Percentiles rank a stretch among this genome's conserved stretches.
These are phyloP conservation scores for Monosporascus sp. DNA, from an alignment of 2,329 filamentous ascomycete species.

Conservation along the genomic window DNA sequence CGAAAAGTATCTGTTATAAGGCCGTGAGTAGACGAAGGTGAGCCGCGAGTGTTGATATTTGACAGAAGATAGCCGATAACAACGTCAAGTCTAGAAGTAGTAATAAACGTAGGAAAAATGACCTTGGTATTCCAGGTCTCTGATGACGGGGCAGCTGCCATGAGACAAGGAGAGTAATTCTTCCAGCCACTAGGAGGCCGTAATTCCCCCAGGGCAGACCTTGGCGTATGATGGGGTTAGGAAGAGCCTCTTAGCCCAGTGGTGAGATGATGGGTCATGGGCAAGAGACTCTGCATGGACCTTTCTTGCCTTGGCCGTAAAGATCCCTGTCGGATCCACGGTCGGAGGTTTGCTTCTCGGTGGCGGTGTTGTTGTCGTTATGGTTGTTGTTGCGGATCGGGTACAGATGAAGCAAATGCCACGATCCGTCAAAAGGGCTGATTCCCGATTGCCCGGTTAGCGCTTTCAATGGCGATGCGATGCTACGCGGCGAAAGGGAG, in stretches of 20 bases:
- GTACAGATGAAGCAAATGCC: not conserved
- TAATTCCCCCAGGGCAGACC: constrained; percentile 12
- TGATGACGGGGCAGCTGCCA: constrained; percentile 11
- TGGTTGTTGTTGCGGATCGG: not conserved
- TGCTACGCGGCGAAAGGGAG: not conserved
- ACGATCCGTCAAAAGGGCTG: not conserved
- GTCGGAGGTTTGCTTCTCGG: not conserved
- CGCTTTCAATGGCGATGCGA: not conserved
- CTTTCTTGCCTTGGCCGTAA: not conserved
- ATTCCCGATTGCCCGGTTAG: not conserved
- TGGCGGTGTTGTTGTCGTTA: not conserved
- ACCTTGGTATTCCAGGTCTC: constrained; percentile 4
- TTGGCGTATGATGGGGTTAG: constrained; percentile 10
- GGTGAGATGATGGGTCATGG: not conserved
- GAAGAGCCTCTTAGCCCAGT: not conserved
- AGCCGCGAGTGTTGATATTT: not conserved
- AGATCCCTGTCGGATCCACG: not conserved
- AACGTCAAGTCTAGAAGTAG: not conserved
- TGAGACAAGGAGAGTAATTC: constrained; percentile 21
- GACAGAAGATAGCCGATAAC: not conserved
- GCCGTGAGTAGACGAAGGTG: not conserved
- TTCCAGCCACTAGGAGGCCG: constrained; percentile 26
- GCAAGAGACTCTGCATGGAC: not conserved
- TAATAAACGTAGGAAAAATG: constrained; percentile 12
- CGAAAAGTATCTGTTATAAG: not conserved